Evolutionary conservation across 306 rosid genomes (phyloP).

Genomic region (Cyclanthera cordifolia): DNA sequence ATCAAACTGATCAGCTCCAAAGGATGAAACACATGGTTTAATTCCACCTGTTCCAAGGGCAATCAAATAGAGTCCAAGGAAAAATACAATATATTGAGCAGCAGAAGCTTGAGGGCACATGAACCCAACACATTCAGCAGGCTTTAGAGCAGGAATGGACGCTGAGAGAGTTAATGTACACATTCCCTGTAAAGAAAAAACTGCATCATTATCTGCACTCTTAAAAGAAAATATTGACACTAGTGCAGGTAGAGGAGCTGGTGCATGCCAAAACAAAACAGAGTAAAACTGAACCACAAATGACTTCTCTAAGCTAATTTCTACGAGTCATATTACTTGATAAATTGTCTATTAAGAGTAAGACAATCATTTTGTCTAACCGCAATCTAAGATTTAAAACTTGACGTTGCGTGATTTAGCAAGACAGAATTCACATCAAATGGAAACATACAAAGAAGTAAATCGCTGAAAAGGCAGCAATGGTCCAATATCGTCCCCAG

Average conservation of each 20-base stretch:
- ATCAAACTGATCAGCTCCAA: conserved; percentile 98
- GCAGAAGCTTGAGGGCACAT: conserved; percentile 72
- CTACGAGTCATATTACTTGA: neutral
- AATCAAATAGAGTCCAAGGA: conserved; percentile 83
- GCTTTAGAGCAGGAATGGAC: conserved; percentile 56
- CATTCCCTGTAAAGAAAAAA: conserved; percentile 69
- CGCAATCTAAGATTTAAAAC: neutral
- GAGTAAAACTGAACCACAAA: neutral
- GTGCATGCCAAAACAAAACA: neutral
- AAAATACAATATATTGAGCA: conserved; percentile 74
- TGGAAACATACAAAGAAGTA: conserved; percentile 58
- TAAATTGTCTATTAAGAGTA: neutral
- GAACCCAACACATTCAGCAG: conserved; percentile 51
- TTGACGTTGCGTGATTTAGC: neutral
- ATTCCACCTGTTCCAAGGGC: conserved; percentile 97
- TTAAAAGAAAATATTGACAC: neutral
- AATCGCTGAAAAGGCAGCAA: conserved; percentile 63
- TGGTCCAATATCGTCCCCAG: conserved; percentile 99
- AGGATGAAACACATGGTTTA: conserved; percentile 89
- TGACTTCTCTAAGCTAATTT: neutral
- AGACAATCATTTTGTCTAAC: neutral
- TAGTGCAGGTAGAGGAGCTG: neutral
- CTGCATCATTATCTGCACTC: neutral
- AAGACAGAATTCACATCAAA: neutral
- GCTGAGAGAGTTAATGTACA: conserved; percentile 90